Percentiles rank a stretch among this genome's conserved stretches.
phyloP scores from a whole-genome alignment of 108 stramenopile genomes.

The Cyclostephanos invisitatus region DNA sequence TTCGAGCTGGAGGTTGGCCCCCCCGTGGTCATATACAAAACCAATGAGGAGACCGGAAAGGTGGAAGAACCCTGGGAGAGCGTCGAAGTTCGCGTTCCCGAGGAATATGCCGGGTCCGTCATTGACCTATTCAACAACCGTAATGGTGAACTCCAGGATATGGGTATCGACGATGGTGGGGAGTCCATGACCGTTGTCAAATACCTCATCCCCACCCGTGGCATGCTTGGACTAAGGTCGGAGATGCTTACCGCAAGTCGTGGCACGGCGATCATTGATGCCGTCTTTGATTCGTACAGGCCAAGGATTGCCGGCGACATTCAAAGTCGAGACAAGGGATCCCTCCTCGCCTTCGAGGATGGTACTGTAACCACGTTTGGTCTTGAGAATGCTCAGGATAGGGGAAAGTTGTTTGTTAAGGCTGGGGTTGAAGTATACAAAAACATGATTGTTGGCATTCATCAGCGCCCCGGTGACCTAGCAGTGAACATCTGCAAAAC shows the following conservation, averaged over 20 bases:
- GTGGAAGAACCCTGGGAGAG: slow-evolving; percentile 94
- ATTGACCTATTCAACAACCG: slow-evolving; percentile 92
- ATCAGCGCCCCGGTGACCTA: slow-evolving; percentile 97
- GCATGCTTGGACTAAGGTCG: slow-evolving; percentile 95
- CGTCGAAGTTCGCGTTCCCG: slow-evolving; percentile 94
- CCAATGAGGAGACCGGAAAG: slow-evolving; percentile 89
- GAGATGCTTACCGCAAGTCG: slow-evolving; percentile 90
- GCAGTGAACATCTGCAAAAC: slow-evolving; percentile 97
- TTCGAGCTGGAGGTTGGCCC: slow-evolving; percentile 98
- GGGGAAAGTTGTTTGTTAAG: slow-evolving; percentile 90
- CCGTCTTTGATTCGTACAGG: slow-evolving; percentile 93
- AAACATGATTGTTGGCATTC: slow-evolving; percentile 98
- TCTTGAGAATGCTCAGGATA: slow-evolving; percentile 91
- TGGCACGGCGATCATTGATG: slow-evolving; percentile 96
- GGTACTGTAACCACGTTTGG: slow-evolving; percentile 92
- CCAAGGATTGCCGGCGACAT: slow-evolving; percentile 86
- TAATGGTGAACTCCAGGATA: slow-evolving; percentile 94
- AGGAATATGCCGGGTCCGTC: slow-evolving; percentile 91
- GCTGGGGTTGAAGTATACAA: slow-evolving; percentile 89
- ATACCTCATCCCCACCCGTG: slow-evolving; percentile 97
- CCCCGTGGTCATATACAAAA: slow-evolving; percentile 93
- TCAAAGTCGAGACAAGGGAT: slow-evolving; percentile 93
- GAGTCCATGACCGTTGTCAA: slow-evolving; percentile 86
- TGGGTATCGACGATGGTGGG: slow-evolving; percentile 85
- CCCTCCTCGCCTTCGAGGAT: slow-evolving; percentile 92